These are phyloP conservation scores for Ceratocystis albifundus DNA, from an alignment of 2,329 filamentous ascomycete species.

Conservation along the genomic window DNA sequence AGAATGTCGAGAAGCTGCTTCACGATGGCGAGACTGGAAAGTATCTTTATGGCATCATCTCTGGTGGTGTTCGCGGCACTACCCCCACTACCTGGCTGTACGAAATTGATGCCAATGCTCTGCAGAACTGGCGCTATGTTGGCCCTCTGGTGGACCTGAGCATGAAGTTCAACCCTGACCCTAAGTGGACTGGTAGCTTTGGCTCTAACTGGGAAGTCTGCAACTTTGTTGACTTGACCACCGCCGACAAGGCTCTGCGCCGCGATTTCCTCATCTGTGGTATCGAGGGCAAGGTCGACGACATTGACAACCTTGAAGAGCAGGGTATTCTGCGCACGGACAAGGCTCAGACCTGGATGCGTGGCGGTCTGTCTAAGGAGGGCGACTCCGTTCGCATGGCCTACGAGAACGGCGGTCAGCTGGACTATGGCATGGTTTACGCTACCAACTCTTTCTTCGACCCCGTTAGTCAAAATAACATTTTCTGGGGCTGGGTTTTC, in stretches of 20 bases:
- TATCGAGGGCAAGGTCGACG: constrained; percentile 17
- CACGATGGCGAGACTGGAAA: constrained; percentile 20
- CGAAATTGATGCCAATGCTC: constrained; percentile 23
- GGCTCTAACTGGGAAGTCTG: constrained; percentile 22
- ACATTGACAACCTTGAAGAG: not conserved
- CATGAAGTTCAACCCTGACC: constrained; percentile 15
- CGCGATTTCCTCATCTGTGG: constrained; percentile 20
- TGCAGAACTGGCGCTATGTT: constrained; percentile 25
- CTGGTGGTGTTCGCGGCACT: constrained; percentile 26
- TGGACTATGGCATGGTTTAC: constrained; percentile 26
- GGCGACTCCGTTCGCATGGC: constrained; percentile 15
- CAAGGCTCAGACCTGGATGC: constrained; percentile 19
- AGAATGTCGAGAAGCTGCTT: constrained; percentile 24
- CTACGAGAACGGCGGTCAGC: constrained; percentile 18
- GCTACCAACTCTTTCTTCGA: constrained; percentile 26
- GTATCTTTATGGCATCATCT: constrained; percentile 35
- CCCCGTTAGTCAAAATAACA: constrained; percentile 11
- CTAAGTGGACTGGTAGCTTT: constrained; percentile 19
- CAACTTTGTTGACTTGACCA: constrained; percentile 18
- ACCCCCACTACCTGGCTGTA: constrained; percentile 26
- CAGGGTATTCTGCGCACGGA: constrained; percentile 14
- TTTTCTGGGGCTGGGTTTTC: constrained; percentile 14
- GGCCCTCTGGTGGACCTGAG: constrained; percentile 19
- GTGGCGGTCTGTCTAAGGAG: not conserved
- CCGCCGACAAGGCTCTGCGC: constrained; percentile 6